phyloP scores from a whole-genome alignment of 768 basidiomycete species.

The Boletus vermiculosoides region DNA sequence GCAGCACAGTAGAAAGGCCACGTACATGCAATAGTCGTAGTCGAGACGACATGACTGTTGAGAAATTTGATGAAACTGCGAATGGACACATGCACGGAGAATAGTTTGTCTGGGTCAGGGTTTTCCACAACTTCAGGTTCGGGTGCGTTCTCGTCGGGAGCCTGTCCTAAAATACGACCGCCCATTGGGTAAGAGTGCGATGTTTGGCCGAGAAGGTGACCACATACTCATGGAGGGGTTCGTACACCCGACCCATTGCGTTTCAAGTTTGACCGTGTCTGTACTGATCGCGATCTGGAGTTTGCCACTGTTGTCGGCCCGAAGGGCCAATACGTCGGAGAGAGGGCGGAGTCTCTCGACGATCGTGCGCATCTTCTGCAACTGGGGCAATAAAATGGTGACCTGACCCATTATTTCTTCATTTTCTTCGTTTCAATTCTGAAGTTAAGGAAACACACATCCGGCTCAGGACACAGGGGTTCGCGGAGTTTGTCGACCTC shows the following conservation, averaged over 20 bases:
- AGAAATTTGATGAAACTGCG: constrained; percentile 81
- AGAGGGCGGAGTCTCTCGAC: constrained; percentile 71
- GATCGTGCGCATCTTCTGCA: constrained; percentile 74
- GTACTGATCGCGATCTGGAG: constrained; percentile 56
- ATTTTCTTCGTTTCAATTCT: neutral
- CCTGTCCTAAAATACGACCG: constrained; percentile 19
- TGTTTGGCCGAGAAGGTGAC: neutral
- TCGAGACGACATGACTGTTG: constrained; percentile 75
- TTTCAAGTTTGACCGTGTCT: constrained; percentile 74
- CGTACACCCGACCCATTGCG: constrained; percentile 72
- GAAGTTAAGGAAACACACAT: constrained; percentile 48
- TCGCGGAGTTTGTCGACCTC: constrained; percentile 74
- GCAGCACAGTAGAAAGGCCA: constrained; percentile 3
- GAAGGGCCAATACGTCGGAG: constrained; percentile 65
- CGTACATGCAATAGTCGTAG: constrained; percentile 83
- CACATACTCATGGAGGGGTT: constrained; percentile 56
- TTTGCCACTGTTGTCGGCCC: constrained; percentile 63
- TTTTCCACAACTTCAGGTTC: constrained; percentile 37
- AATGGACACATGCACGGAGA: constrained; percentile 66
- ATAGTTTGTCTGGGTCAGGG: constrained; percentile 55
- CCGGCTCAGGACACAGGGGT: constrained; percentile 83
- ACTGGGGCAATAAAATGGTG: constrained; percentile 72
- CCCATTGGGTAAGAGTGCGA: neutral
- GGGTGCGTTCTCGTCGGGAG: constrained; percentile 32
- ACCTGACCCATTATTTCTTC: constrained; percentile 44